Percentiles rank a stretch among this genome's conserved stretches.
These are phyloP conservation scores for Tylopilus intermedius DNA, from an alignment of 768 basidiomycete species.

Conservation along the genomic window DNA sequence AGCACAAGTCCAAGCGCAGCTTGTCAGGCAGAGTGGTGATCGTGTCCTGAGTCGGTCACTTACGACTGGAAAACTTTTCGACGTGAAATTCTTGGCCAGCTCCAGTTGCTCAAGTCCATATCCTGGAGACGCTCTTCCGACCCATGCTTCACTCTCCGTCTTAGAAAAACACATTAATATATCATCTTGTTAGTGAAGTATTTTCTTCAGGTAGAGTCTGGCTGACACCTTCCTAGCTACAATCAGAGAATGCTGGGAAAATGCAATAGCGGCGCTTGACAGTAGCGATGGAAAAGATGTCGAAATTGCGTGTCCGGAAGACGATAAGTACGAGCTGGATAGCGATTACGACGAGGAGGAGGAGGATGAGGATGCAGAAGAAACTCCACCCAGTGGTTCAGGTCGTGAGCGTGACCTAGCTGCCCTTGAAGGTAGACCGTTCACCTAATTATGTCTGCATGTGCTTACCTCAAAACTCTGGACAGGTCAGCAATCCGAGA, in stretches of 20 bases:
- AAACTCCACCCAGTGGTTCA: too few relatives aligned
- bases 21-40: conserved; percentile 6
- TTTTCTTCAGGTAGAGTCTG: neutral
- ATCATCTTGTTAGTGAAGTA: conserved; percentile 7
- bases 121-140: neutral
- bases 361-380: neutral
- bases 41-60: conserved; percentile 12
- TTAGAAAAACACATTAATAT: conserved; percentile 6
- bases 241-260: conserved; percentile 9
- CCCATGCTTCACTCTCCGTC: conserved; percentile 15
- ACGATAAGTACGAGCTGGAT: conserved; percentile 20
- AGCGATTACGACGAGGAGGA: conserved; percentile 25
- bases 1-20: neutral
- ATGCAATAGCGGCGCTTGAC: neutral
- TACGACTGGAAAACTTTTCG: conserved; percentile 15
- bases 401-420: neutral
- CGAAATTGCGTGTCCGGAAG: conserved; percentile 7
- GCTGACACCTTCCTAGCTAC: conserved; percentile 10
- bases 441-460: neutral
- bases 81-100: conserved; percentile 18
- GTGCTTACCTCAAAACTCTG: neutral
- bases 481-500: conserved; percentile 8
- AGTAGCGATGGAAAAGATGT: neutral
- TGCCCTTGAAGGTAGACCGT: conserved; percentile 1
- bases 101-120: neutral